phyloP scores from a whole-genome alignment of 2,329 filamentous ascomycete species.

The Pochonia chlamydosporia region DNA sequence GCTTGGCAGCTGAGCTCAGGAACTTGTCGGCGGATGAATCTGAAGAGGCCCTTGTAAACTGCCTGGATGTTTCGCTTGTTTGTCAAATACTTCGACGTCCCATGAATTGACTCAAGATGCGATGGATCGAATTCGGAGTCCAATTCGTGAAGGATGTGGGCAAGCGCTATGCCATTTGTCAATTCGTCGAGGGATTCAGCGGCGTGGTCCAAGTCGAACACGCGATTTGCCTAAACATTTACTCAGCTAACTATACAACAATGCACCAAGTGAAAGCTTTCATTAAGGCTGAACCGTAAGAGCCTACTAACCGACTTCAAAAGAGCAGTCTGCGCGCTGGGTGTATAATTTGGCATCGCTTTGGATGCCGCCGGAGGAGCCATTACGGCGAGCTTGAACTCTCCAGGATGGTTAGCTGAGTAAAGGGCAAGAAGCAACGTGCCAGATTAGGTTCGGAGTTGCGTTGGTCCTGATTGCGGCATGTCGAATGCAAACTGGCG shows the following conservation, averaged over 20 bases:
- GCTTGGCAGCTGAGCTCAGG: conserved; percentile 46
- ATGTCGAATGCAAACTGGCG: too few species aligned
- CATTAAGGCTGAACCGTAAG: too few species aligned
- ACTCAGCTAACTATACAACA: conserved; percentile 7
- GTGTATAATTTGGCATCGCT: conserved; percentile 32
- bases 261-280: conserved; percentile 6
- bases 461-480: background rate
- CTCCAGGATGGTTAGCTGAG: background rate
- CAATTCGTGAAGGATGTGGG: conserved; percentile 51
- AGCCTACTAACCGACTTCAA: conserved; percentile 50
- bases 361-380: conserved; percentile 1
- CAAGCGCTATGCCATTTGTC: conserved; percentile 48
- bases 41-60: conserved; percentile 48
- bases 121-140: conserved; percentile 50
- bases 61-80: conserved; percentile 48
- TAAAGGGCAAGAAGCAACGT: background rate
- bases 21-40: conserved; percentile 49
- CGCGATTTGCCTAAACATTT: conserved; percentile 23
- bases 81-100: conserved; percentile 37
- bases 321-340: conserved; percentile 46
- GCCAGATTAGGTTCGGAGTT: too few species aligned
- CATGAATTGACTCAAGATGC: conserved; percentile 42
- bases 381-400: background rate
- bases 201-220: conserved; percentile 39
- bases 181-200: conserved; percentile 46